Evolutionary conservation across 2,329 filamentous ascomycete genomes (phyloP), one percentile per base, ranked within the genome.

Genomic region (Rutstroemia sydowiana): DNA sequence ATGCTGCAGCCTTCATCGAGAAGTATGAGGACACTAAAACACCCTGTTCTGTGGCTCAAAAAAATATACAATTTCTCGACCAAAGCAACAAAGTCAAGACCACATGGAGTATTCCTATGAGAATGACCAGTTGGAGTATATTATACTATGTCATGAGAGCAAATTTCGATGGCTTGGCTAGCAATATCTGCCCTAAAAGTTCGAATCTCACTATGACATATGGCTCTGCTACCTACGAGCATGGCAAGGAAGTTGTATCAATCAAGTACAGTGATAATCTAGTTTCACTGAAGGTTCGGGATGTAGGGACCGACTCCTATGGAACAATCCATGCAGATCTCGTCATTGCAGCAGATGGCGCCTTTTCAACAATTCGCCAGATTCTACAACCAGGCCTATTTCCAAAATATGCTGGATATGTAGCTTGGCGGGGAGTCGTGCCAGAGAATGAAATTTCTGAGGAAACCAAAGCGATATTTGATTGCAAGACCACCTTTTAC

Each of bases 391-490:
- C 55, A 3, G 49, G 53, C 3, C 45, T 44, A 2, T 32, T 56
- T 39, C 47, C 57, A 11, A 53, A 8, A 7, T 59, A 59, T 50
- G 52, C 45, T 4, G 59, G 57, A 20, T 55, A 57, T 45, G 41
- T 56, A 18, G 47, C 44, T 8, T 66, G 71, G 26, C 61, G 72
- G 8, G 72, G 71, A 1, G 72, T 69, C 1, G 59, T 74, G 2
- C 59, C 54, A 4, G 71, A 75, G 55, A 47, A 54, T 20, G 65
- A 69, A 28, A 65, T 68, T 4, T 68, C 65, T 21, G 60, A 64
- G 18, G 55, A 63, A 14, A 45, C 42, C 9, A 8, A 7, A 6
- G 30, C 13, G 3, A 13, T 34, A 13, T 41, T 41, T 20, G 16
- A 30, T 45, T 14, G 30, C n/a, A n/a, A n/a, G n/a, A n/a, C n/a